Base-by-base conservation (phyloP, 257 asterid species). In the Euphrasia confusa region DNA sequence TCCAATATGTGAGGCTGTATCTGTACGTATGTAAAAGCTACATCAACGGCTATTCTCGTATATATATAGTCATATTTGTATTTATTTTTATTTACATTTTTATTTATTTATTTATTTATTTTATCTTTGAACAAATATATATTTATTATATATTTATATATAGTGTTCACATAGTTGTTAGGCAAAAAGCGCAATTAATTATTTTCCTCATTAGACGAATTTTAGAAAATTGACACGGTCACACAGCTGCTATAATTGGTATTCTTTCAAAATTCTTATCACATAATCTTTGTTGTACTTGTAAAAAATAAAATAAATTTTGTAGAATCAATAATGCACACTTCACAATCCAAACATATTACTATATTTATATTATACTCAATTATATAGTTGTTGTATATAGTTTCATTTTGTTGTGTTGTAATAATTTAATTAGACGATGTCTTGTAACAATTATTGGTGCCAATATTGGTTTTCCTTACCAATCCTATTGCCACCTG, bases 1-100 rank as follows among this genome's bases (percentile, higher is more conserved):
- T 74, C 71, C 74, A 62, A 80, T 73, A 45, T 83, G 77, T 76
- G 76, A 64, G 77, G 72, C 73, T 62, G 73, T 72, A 21, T 21
- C 24, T 21, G 24, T 21, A 21, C 24, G 24, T 21, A 3, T 33
- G 35, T 53, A 84, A 83, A 81, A 83, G 84, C 72, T 73, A 81
- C 81, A 50, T 58, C 78, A 74, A 72, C 71, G 80, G 72, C 67
- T 72, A 73, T 71, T 73, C 77, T 30, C 33, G 4, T 30, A 30
- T 30, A 28, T 30, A 28, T 21, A 21, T 21, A 21, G 33, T 28
- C 33, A 28, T 28, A 28, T 30, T 2, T 3, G 5, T 30, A 21
- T 30, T 33, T 5, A 4, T 33, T 6, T 33, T 33, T 1, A 5
- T 33, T 4, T 33, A 0, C 5, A 30, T 30, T 30, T 30, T 2